Percentiles rank a stretch among this genome's conserved stretches.
These are phyloP conservation scores for Thelonectria olida DNA, from an alignment of 2,329 filamentous ascomycete genomes.

Conservation along the genomic window DNA sequence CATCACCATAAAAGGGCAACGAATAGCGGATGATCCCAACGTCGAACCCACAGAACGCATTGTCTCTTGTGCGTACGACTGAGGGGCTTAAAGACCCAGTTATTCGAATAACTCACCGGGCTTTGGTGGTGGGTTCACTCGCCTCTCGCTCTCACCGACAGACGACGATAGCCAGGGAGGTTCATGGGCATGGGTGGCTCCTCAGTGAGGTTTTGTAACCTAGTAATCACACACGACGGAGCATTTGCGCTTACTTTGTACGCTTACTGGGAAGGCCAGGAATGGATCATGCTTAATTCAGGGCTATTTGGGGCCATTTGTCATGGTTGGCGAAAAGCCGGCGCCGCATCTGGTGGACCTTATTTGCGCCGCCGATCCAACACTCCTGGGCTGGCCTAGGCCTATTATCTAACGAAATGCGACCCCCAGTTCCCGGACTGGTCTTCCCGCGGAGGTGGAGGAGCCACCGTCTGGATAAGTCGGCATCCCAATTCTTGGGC, in stretches of 20 bases:
- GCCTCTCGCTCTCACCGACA: not conserved
- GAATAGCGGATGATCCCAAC: not conserved
- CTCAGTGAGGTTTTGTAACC: slow-evolving; percentile 14
- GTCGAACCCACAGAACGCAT: not conserved
- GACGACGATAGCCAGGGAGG: not conserved
- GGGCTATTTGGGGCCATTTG: slow-evolving; percentile 30
- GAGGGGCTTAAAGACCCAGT: not conserved
- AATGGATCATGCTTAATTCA: slow-evolving; percentile 21
- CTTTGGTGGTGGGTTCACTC: not conserved
- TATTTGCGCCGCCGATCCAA: slow-evolving; percentile 26
- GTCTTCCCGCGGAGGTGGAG: slow-evolving; percentile 11
- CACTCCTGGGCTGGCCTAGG: slow-evolving; percentile 20
- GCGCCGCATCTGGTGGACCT: slow-evolving; percentile 8
- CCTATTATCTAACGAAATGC: slow-evolving; percentile 43
- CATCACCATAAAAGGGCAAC: not conserved
- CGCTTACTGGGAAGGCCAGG: slow-evolving; percentile 11
- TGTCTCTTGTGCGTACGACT: not conserved
- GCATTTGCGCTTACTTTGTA: slow-evolving; percentile 22
- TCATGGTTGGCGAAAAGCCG: slow-evolving; percentile 32
- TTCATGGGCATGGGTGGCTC: not conserved
- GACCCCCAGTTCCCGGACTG: slow-evolving; percentile 34
- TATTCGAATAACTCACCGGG: not conserved
- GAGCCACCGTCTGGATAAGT: slow-evolving; percentile 37
- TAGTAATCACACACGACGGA: slow-evolving; percentile 17
- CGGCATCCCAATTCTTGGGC: slow-evolving; percentile 33